Base-by-base conservation (phyloP, 2,329 filamentous ascomycete genomes). In the Nannizzia gypsea region DNA sequence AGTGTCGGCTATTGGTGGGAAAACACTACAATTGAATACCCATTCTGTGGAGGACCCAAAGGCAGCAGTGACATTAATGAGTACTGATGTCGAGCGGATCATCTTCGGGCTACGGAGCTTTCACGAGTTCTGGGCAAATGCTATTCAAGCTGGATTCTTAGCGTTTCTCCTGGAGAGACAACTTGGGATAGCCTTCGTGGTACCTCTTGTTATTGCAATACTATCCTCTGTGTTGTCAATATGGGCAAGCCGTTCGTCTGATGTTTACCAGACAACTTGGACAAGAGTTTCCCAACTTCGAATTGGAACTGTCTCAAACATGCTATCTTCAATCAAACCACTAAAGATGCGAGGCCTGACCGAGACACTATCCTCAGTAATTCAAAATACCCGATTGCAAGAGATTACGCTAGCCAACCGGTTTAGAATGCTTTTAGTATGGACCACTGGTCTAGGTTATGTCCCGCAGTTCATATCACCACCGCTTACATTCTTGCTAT, bases 401-500 rank as follows among this genome's bases (percentile, higher is more conserved):
- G 44, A 50, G 44, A 50, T 50, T 15, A 24, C 15, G 24, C 11
- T 26, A 28, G 9, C 22, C 9, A 50, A 50, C 50, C 66, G 64
- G 31, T 78, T 75, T 62, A 67, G 76, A 59, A 71, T 67, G 17
- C 67, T 76, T 5, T 60, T 76, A 6, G 71, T 76, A 31, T 74
- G 68, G 64, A 74, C 72, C 61, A 72, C 73, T 68, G 71, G 65
- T 4, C 70, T 75, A 54, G 68, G 70, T 69, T 74, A 73, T 67
- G 63, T 73, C 42, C 71, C 73, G 57, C 72, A 71, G 15, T 71
- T 75, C n/a, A 72, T 77, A 44, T 74, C 74, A 13, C 76, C 76
- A 0, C 75, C 78, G 40, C 64, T 76, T 26, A 75, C 76, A 1
- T 77, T 79, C 55, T 73, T 72, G 3, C 73, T 76, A 11, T 79